Evolutionary conservation across 495 filamentous ascomycete genomes (phyloP), one percentile per base, ranked within the genome.

Genomic region (Bathelium albidoporum): DNA sequence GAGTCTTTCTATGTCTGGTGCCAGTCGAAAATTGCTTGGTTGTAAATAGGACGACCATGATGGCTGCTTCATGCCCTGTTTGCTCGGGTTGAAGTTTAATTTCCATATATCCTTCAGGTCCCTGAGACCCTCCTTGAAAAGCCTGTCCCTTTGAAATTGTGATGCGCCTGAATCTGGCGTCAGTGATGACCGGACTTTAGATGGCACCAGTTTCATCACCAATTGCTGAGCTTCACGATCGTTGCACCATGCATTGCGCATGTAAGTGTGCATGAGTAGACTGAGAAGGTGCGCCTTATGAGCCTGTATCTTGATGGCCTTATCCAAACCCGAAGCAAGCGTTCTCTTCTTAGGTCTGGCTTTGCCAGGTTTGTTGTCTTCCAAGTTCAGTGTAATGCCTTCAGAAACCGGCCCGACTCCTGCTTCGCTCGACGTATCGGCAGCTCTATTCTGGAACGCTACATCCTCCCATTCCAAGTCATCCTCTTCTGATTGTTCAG

Each of bases 241-340:
- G 72, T 96, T 96, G 71, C 92, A 97, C 93, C 93, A 97, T 60
- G 77, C 73, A 71, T 96, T 97, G 44, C 91, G 83, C 28, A 82
- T 74, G 65, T 86, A 80, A 22, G 87, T 82, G 73, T 97, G 89
- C 2, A 79, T 79, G 32, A 97, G 72, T 1, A 97, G 78, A 68
- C 90, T 95, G 34, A 95, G 78, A 1, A 97, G 55, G 76, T 99
- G 91, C 67, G 83, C 77, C 74, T 95, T 96, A 70, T 99, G 94
- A 34, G 89, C 76, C 63, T 94, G 83, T 29, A 94, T 72, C 43
- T 92, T 81, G 12, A 83, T 73, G 58, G 80, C 83, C 67, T 81
- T 91, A 70, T 96, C 93, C 9, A 80, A 82, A 24, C 80, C 83
- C 32, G 81, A 86, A 52, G 91, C 76, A 11, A 82, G 81, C 66